phyloP scores from a whole-genome alignment of 2,329 filamentous ascomycete species.

The Colletotrichum chlorophyti region DNA sequence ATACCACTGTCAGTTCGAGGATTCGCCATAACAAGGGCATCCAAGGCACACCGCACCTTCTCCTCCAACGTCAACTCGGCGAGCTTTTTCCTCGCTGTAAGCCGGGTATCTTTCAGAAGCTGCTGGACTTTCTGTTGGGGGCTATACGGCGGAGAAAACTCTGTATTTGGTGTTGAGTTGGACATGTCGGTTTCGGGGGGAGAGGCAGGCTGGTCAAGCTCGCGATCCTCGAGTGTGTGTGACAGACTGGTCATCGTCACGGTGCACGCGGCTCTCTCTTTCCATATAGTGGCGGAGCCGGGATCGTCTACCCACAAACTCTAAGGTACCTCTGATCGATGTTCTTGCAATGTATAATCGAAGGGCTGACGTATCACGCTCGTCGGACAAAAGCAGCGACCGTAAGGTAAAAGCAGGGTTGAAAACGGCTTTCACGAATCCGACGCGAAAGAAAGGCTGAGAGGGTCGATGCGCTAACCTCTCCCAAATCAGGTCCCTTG shows the following conservation, averaged over 20 bases:
- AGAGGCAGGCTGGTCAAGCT: slow-evolving; percentile 36
- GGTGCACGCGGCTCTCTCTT: too few relatives aligned
- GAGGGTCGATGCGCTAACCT: background rate
- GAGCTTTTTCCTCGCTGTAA: slow-evolving; percentile 55
- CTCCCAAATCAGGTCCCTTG: background rate
- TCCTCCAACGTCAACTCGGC: slow-evolving; percentile 61
- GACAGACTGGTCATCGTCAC: slow-evolving; percentile 5
- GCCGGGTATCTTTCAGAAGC: slow-evolving; percentile 45
- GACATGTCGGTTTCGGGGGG: slow-evolving; percentile 33
- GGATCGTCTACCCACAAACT: too few relatives aligned
- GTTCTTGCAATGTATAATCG: too few relatives aligned
- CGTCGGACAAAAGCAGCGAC: too few relatives aligned
- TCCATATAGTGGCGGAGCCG: too few relatives aligned
- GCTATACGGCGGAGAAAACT: slow-evolving; percentile 54
- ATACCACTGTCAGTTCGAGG: background rate
- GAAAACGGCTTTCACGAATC: background rate
- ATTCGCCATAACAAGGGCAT: background rate
- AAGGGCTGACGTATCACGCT: too few relatives aligned
- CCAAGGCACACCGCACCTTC: slow-evolving; percentile 49
- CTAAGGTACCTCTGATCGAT: too few relatives aligned
- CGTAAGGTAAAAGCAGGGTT: background rate
- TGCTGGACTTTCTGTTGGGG: slow-evolving; percentile 44
- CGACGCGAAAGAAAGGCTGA: slow-evolving; percentile 5
- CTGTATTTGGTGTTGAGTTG: slow-evolving; percentile 56
- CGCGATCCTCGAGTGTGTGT: slow-evolving; percentile 31